Base-by-base conservation (phyloP, 148 eudicot genomes). In the Agrostemma githago region DNA sequence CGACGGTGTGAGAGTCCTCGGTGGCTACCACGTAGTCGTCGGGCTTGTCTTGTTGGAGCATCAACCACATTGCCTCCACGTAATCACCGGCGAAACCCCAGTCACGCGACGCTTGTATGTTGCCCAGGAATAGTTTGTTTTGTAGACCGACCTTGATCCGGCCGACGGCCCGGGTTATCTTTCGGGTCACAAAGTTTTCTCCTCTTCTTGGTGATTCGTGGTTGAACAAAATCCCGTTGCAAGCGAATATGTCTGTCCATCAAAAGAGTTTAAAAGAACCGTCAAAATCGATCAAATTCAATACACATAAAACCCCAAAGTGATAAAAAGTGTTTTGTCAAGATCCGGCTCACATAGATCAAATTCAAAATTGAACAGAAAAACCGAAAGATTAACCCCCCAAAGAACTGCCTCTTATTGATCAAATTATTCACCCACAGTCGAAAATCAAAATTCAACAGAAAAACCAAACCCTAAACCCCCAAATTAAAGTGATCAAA, bases 11-110 rank as follows among this genome's bases (percentile, higher is more conserved):
- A 5, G 96, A 84, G 46, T 96, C 99, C 83, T 92, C 96, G 0
- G 97, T 96, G 0, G 94, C 99, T 70, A 96, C 94, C 5, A 92
- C 99, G 54, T 96, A 96, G 73, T 92, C 99, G 58, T 92, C 97
- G 3, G 97, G 92, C 76, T 92, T 89, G 19, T 96, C 99, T 80
- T 96, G 99, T 81, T 96, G 97, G 62, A 96, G 89, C 97, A 96
- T 96, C 94, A 92, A 34, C 97, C 97, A 96, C 99, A 92, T 96
- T 60, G 99, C 99, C 83, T 92, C 96, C 5, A 96, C 99, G 58
- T 96, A 96, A 79, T 96, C 99, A 44, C 97, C 97, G 0, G 99
- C 99, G 16, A 92, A 92, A 0, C 99, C 97, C 99, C 97, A 96
- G 51, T 92, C 97, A 59, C 97, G 82, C 8, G 96, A 89, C 0